These are phyloP conservation scores for Apiotrichum mycotoxinovorans DNA, from an alignment of 1,284 basidiomycete genomes.

Conservation along the genomic window DNA sequence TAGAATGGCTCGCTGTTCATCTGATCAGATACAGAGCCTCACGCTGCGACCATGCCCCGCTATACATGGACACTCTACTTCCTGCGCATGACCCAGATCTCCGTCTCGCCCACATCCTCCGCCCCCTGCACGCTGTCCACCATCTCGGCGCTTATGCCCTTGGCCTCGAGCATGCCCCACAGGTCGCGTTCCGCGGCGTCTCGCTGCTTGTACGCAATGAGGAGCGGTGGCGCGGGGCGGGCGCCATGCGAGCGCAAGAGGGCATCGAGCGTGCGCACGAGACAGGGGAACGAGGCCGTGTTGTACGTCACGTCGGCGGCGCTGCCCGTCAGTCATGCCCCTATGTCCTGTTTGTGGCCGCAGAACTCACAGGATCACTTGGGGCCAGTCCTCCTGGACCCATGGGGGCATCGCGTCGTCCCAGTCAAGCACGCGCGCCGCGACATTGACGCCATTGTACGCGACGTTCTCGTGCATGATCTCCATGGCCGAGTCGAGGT, in stretches of 20 bases:
- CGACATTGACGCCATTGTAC: conserved; percentile 50
- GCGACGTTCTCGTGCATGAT: conserved; percentile 68
- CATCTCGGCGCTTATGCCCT: conserved; percentile 37
- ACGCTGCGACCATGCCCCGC: too few species aligned
- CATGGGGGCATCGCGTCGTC: conserved; percentile 59
- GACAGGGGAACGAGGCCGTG: conserved; percentile 66
- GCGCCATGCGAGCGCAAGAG: conserved; percentile 21
- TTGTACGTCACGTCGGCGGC: conserved; percentile 91
- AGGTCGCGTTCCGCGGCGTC: conserved; percentile 67
- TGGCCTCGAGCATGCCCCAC: conserved; percentile 60
- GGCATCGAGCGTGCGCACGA: conserved; percentile 35
- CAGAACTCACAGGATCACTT: conserved; percentile 44
- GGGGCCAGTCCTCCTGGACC: conserved; percentile 33
- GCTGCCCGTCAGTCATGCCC: too few species aligned
- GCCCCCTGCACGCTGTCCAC: conserved; percentile 61
- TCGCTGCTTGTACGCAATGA: conserved; percentile 79
- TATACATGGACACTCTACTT: neutral
- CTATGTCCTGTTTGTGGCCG: conserved; percentile 53
- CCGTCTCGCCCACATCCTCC: conserved; percentile 54
- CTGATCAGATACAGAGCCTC: too few species aligned
- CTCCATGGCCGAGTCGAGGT: conserved; percentile 69
- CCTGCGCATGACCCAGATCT: conserved; percentile 61
- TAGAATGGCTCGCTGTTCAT: too few species aligned
- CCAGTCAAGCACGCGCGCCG: conserved; percentile 67
- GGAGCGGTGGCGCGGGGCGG: conserved; percentile 40